phyloP scores from a whole-genome alignment of 768 basidiomycete species.

The Hypholoma sublateritium region DNA sequence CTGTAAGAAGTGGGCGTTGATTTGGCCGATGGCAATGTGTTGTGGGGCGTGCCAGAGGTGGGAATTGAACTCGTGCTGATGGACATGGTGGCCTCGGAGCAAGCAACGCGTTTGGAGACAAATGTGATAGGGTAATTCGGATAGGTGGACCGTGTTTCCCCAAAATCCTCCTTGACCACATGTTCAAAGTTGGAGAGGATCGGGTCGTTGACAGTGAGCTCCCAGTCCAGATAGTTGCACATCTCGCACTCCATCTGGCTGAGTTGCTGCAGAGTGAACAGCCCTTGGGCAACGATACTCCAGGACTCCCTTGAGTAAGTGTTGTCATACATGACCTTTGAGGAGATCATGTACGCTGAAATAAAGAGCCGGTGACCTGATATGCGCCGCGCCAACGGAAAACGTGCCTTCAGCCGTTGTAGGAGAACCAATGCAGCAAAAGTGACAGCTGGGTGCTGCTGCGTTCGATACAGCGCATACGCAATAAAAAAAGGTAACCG shows the following conservation, averaged over 20 bases:
- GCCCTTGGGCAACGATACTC: conserved; percentile 86
- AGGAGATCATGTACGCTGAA: conserved; percentile 90
- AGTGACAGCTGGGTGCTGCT: conserved; percentile 66
- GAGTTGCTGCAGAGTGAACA: conserved; percentile 85
- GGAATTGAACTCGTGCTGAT: conserved; percentile 49
- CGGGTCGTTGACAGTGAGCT: conserved; percentile 69
- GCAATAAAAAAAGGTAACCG: conserved; percentile 79
- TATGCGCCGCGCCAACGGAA: conserved; percentile 86
- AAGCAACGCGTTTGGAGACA: conserved; percentile 59
- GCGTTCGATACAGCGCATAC: conserved; percentile 83
- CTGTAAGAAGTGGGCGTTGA: conserved; percentile 16
- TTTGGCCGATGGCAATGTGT: conserved; percentile 29
- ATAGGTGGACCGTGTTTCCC: conserved; percentile 47
- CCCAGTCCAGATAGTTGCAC: conserved; percentile 92
- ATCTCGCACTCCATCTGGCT: conserved; percentile 98
- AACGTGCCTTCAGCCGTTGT: conserved; percentile 85
- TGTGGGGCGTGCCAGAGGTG: conserved; percentile 38
- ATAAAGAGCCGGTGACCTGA: conserved; percentile 90
- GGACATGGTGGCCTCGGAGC: conserved; percentile 40
- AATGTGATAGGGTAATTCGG: conserved; percentile 63
- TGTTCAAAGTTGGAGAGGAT: conserved; percentile 62
- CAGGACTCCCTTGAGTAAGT: conserved; percentile 94
- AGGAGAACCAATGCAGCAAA: conserved; percentile 70
- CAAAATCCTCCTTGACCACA: conserved; percentile 61
- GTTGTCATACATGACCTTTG: conserved; percentile 90